Evolutionary conservation across 352 stramenopile species (phyloP), one percentile per base, ranked within the genome.

Genomic region (Phytopythium mirpurense): DNA sequence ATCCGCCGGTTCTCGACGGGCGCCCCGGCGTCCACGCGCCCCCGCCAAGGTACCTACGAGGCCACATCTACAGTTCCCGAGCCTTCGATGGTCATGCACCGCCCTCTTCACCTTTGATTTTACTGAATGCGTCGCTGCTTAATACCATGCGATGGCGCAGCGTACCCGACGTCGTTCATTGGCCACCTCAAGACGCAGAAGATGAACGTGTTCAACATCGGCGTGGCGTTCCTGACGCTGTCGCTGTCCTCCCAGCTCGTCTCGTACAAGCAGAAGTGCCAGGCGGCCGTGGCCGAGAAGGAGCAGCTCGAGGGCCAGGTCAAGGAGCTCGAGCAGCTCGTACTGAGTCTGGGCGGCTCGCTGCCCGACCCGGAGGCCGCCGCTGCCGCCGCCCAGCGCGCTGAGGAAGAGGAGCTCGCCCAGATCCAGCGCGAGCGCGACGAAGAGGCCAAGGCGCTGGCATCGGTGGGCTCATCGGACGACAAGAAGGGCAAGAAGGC

Each of bases 141-240:
- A n/a, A n/a, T n/a, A n/a, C n/a, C n/a, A n/a, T n/a, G n/a, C n/a
- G n/a, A n/a, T n/a, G n/a, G n/a, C 32, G 35, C 45, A 87, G 79
- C 83, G 54, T 93, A 93, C 67, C 83, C 83, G 31, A 88, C 67
- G 56, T 91, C 80, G 43, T 93, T 93, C 63, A 54, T 91, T 47
- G 84, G 76, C 40, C 78, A 93, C 57, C 52, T 91, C 50, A 68
- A 68, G 59, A 89, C 68, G 21, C 77, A 93, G 61, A 90, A 90
- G 59, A 67, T 91, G 45, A 93, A 90, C 48, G 73, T 88, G 60
- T 93, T 92, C 60, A 91, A 91, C 68, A 87, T 93, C 46, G 81
- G 83, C 37, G 61, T 93, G 14, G 80, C 81, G 7, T 88, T 91
- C 64, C 64, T 93, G 53, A 90, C 83, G 61, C 65, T 93, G 32